Evolutionary conservation across 805 yeast species (phyloP).

Genomic region (Scheffersomyces amazonensis): DNA sequence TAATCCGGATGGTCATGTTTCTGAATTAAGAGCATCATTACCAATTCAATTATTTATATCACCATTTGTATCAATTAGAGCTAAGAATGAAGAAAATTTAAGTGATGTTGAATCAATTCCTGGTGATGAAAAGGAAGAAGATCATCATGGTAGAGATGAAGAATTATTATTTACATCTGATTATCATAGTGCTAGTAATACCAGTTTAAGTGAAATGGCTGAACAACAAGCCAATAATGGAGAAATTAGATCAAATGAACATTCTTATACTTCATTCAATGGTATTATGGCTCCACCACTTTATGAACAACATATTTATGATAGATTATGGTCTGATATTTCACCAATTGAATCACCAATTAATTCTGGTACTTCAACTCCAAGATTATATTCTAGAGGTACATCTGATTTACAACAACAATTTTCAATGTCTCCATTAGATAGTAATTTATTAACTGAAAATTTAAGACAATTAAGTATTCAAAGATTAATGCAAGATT

Average conservation of each 20-base stretch:
- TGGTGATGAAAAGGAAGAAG: slow-evolving; percentile 4
- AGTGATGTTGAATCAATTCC: not conserved
- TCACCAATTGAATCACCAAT: slow-evolving; percentile 48
- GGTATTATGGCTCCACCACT: slow-evolving; percentile 78
- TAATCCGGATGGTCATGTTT: slow-evolving; percentile 90
- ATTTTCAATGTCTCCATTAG: slow-evolving; percentile 37
- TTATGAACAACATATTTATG: slow-evolving; percentile 79
- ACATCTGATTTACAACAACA: slow-evolving; percentile 15
- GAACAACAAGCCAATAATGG: slow-evolving; percentile 3
- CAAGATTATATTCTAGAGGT: slow-evolving; percentile 13
- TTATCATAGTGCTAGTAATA: slow-evolving; percentile 15
- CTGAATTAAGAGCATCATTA: slow-evolving; percentile 86
- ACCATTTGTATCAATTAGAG: slow-evolving; percentile 76
- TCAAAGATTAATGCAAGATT: slow-evolving; percentile 44
- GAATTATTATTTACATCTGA: slow-evolving; percentile 24
- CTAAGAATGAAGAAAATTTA: slow-evolving; percentile 26
- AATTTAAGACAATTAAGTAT: slow-evolving; percentile 50
- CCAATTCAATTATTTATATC: slow-evolving; percentile 74
- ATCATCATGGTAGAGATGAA: slow-evolving; percentile 16
- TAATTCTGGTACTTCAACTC: slow-evolving; percentile 40
- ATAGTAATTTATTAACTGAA: slow-evolving; percentile 43
- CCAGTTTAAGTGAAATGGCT: slow-evolving; percentile 19
- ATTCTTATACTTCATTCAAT: slow-evolving; percentile 28
- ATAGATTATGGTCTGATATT: slow-evolving; percentile 70
- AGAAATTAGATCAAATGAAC: slow-evolving; percentile 17